Evolutionary conservation across 768 basidiomycete genomes (phyloP).

Genomic region (Gloeostereum incarnatum): DNA sequence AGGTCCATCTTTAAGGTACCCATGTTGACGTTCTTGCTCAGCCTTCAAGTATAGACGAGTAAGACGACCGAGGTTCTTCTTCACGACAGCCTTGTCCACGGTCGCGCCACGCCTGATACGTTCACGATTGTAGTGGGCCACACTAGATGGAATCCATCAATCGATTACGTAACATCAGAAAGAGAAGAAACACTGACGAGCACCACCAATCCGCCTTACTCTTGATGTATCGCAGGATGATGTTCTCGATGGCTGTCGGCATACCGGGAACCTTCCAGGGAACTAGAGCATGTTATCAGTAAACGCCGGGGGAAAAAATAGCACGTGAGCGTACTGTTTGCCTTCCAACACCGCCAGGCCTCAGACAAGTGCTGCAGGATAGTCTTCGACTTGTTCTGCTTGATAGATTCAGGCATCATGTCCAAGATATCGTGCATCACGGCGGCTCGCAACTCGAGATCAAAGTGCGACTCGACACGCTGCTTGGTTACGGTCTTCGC

Average conservation of each 20-base stretch:
- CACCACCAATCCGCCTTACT: constrained; percentile 99
- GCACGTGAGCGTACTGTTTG: constrained; percentile 52
- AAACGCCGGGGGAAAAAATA: not conserved
- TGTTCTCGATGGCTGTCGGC: constrained; percentile 99
- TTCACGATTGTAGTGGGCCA: constrained; percentile 97
- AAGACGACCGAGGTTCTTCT: constrained; percentile 97
- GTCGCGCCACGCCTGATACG: constrained; percentile 96
- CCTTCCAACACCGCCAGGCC: constrained; percentile 98
- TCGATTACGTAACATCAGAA: not conserved
- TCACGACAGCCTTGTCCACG: constrained; percentile 96
- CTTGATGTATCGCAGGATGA: constrained; percentile 98
- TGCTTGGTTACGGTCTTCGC: constrained; percentile 99
- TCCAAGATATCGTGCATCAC: constrained; percentile 99
- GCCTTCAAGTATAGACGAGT: constrained; percentile 99
- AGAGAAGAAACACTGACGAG: constrained; percentile 39
- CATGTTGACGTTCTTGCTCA: constrained; percentile 97
- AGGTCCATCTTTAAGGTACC: constrained; percentile 97
- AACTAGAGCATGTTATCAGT: constrained; percentile 32
- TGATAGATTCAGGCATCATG: constrained; percentile 99
- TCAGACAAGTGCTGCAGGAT: constrained; percentile 97
- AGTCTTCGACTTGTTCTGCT: constrained; percentile 99
- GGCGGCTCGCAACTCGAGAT: constrained; percentile 92
- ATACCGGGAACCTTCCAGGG: constrained; percentile 99
- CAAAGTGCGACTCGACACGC: constrained; percentile 97
- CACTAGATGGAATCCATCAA: constrained; percentile 28